Evolutionary conservation across 1,139 yeast species (phyloP).

Genomic region (Hyphopichia pseudoburtonii): DNA sequence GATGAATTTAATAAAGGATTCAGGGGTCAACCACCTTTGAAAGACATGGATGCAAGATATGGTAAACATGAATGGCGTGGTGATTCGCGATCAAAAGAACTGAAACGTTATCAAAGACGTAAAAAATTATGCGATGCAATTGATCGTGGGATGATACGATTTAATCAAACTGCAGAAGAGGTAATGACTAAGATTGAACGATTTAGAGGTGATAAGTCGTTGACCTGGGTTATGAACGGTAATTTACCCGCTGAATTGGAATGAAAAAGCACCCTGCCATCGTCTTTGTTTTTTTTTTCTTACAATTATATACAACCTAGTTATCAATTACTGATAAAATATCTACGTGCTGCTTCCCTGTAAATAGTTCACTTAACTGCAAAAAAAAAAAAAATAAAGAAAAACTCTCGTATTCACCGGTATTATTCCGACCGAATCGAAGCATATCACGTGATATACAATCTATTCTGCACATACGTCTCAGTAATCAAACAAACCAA

Average conservation of each 20-base stretch:
- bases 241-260: slow-evolving; percentile 41
- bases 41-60: slow-evolving; percentile 44
- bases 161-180: slow-evolving; percentile 44
- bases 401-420: no score
- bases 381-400: no score
- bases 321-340: no score
- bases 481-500: no score
- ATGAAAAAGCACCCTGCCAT: not conserved
- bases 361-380: no score
- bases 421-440: no score
- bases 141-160: slow-evolving; percentile 41
- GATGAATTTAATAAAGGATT: slow-evolving; percentile 49
- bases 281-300: no score
- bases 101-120: slow-evolving; percentile 46
- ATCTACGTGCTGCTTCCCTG: no score
- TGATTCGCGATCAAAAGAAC: slow-evolving; percentile 47
- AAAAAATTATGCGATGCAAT: slow-evolving; percentile 49
- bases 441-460: no score
- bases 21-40: slow-evolving; percentile 46
- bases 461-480: no score
- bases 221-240: slow-evolving; percentile 54
- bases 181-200: slow-evolving; percentile 43
- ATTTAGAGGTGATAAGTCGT: slow-evolving; percentile 43
- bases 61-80: slow-evolving; percentile 52
- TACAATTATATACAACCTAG: no score